Evolutionary conservation across 2,329 filamentous ascomycete genomes (phyloP).

Genomic region (Rasamsonia emersonii): DNA sequence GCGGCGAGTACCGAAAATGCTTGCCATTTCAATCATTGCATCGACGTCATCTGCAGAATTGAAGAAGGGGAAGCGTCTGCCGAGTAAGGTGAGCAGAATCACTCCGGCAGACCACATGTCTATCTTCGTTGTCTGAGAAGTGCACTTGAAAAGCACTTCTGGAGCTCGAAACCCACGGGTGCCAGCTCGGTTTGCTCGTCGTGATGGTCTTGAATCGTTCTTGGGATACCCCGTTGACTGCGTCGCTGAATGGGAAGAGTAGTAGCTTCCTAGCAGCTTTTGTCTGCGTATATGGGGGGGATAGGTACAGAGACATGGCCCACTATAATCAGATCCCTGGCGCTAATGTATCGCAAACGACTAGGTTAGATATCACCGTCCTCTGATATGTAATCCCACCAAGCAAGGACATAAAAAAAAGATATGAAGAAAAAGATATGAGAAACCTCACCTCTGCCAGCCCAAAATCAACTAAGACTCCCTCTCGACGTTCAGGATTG

Average conservation of each 20-base stretch:
- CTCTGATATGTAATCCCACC: conserved; percentile 1
- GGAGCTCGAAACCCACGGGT: conserved; percentile 93
- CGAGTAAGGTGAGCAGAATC: conserved; percentile 91
- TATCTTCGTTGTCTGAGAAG: conserved; percentile 84
- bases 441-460: conserved; percentile 82
- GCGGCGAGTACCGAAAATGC: conserved; percentile 76
- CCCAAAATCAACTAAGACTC: conserved; percentile 98
- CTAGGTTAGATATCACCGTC: background rate
- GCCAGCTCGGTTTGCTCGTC: conserved; percentile 86
- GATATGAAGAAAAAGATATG: no score
- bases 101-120: conserved; percentile 97
- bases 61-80: conserved; percentile 92
- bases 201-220: conserved; percentile 76
- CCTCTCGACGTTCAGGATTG: conserved; percentile 63
- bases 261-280: conserved; percentile 49
- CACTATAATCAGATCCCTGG: conserved; percentile 43
- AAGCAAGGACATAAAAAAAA: no score
- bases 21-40: conserved; percentile 93
- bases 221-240: conserved; percentile 69
- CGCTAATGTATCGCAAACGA: no score
- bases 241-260: conserved; percentile 42
- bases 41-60: conserved; percentile 98
- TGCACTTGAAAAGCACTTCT: conserved; percentile 95
- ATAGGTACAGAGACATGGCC: conserved; percentile 69
- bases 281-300: conserved; percentile 52